Conservation (phyloP, 768 basidiomycete genomes). For the Plicaturopsis crispa region DNA sequence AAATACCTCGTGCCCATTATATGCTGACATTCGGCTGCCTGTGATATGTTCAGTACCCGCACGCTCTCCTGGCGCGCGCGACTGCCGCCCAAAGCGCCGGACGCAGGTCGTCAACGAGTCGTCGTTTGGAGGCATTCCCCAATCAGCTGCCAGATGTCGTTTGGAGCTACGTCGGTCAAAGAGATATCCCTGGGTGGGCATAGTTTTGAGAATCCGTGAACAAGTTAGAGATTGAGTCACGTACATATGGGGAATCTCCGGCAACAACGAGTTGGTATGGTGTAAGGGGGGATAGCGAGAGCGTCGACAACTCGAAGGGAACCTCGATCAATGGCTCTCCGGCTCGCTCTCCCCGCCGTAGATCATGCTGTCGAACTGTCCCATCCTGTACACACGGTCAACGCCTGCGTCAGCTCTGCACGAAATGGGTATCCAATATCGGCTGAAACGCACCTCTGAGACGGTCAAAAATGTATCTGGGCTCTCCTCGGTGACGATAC, state of each 20-base stretch:
- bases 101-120: conserved; percentile 69
- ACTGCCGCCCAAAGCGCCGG: conserved; percentile 60
- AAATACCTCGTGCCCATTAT: conserved; percentile 77
- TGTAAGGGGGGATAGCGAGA: conserved; percentile 69
- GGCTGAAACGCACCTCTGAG: conserved; percentile 52
- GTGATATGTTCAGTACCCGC: conserved; percentile 58
- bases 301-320: conserved; percentile 58
- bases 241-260: conserved; percentile 69
- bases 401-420: conserved; percentile 3
- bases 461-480: conserved; percentile 72
- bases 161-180: conserved; percentile 76
- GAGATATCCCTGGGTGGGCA: conserved; percentile 54
- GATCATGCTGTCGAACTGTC: conserved; percentile 81
- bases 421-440: too few species aligned
- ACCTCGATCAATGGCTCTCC: conserved; percentile 66
- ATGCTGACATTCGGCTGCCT: conserved; percentile 61
- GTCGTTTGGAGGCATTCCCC: conserved; percentile 51
- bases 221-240: conserved; percentile 18
- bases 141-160: conserved; percentile 53
- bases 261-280: conserved; percentile 85
- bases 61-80: conserved; percentile 24
- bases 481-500: conserved; percentile 73
- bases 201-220: conserved; percentile 8
- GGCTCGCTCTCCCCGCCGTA: conserved; percentile 60
- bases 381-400: conserved; percentile 84